phyloP scores from a whole-genome alignment of 2,329 filamentous ascomycete species.

The Hymenoscyphus occultus region DNA sequence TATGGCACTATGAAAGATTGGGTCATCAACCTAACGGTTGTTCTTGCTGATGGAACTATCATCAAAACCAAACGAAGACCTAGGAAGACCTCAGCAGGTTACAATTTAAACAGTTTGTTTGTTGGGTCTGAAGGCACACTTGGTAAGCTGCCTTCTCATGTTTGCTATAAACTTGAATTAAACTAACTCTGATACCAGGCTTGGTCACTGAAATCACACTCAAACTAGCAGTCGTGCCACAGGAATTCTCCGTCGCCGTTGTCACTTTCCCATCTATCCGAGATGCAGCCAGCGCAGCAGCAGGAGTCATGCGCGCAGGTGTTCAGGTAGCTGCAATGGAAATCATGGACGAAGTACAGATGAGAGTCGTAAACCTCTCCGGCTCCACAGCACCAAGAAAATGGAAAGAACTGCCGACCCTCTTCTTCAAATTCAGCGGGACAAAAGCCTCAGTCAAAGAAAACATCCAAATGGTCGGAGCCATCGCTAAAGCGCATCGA shows the following conservation, averaged over 20 bases:
- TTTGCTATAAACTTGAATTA: neutral
- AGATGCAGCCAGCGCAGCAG: conserved; percentile 71
- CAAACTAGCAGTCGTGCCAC: conserved; percentile 73
- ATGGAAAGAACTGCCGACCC: conserved; percentile 73
- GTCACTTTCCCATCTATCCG: conserved; percentile 76
- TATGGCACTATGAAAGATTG: conserved; percentile 89
- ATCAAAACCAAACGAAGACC: conserved; percentile 79
- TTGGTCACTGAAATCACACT: conserved; percentile 81
- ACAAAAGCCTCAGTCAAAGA: conserved; percentile 75
- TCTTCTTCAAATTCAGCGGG: conserved; percentile 85
- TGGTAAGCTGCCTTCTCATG: conserved; percentile 40
- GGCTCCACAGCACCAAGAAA: conserved; percentile 64
- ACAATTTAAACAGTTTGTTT: conserved; percentile 78
- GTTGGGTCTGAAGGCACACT: conserved; percentile 80
- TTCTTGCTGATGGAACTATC: conserved; percentile 72
- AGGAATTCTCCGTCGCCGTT: conserved; percentile 74
- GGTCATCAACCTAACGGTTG: conserved; percentile 79
- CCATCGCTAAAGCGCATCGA: conserved; percentile 62
- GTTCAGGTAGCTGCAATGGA: conserved; percentile 49
- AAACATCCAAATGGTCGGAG: conserved; percentile 67
- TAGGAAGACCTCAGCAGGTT: conserved; percentile 76
- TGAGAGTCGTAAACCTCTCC: conserved; percentile 75
- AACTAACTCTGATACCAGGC: neutral
- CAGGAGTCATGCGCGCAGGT: conserved; percentile 66
- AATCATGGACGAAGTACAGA: conserved; percentile 86